Evolutionary conservation across 768 basidiomycete species (phyloP).

Genomic region (Panus rudis): DNA sequence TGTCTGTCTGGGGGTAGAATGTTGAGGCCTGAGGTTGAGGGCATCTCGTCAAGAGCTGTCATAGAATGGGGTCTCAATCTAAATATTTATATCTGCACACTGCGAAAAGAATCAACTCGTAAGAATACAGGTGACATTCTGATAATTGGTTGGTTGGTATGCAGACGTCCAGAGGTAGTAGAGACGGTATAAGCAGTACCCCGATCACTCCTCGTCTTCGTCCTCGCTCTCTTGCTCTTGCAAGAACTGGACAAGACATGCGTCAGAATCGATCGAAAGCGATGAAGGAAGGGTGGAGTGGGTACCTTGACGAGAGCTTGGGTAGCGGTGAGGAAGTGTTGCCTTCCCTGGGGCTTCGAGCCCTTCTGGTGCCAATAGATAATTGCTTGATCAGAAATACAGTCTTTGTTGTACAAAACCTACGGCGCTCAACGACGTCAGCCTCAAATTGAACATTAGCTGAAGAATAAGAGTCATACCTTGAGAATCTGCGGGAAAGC

Average conservation of each 20-base stretch:
- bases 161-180: too few relatives aligned
- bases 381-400: slow-evolving; percentile 92
- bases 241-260: slow-evolving; percentile 56
- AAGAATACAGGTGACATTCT: too few relatives aligned
- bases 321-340: slow-evolving; percentile 88
- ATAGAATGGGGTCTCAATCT: too few relatives aligned
- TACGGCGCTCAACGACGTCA: slow-evolving; percentile 21
- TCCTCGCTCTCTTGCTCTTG: slow-evolving; percentile 82
- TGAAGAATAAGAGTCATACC: slow-evolving; percentile 27
- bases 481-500: slow-evolving; percentile 94
- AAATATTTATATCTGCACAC: too few relatives aligned
- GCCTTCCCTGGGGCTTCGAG: slow-evolving; percentile 89
- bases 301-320: slow-evolving; percentile 83
- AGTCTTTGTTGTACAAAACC: slow-evolving; percentile 95
- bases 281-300: neutral
- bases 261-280: neutral
- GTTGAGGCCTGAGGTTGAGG: too few relatives aligned
- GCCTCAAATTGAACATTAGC: neutral
- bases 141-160: too few relatives aligned
- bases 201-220: slow-evolving; percentile 58
- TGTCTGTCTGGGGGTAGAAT: too few relatives aligned
- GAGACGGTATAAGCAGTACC: too few relatives aligned
- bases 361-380: slow-evolving; percentile 99
- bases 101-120: too few relatives aligned
- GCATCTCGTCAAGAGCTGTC: too few relatives aligned